Conservation (phyloP, 116 monocot genomes). For the Trichopus zeylanicus region DNA sequence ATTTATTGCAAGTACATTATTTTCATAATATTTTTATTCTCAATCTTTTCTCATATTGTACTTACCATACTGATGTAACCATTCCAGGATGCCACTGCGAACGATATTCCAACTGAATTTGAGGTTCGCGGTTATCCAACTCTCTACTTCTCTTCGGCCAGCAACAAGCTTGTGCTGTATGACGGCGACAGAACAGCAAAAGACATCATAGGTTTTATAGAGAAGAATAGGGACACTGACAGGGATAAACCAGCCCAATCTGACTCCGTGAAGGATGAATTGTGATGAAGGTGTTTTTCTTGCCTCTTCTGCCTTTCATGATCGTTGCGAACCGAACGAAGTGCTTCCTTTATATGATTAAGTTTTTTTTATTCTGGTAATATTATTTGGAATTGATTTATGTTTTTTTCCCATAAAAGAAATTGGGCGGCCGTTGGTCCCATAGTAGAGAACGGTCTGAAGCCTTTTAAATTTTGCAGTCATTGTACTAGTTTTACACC, state of each 20-base stretch:
- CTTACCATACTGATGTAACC: slow-evolving; percentile 23
- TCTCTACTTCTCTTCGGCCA: slow-evolving; percentile 58
- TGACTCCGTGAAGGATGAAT: slow-evolving; percentile 50
- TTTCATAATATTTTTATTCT: background rate
- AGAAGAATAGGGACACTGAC: slow-evolving; percentile 40
- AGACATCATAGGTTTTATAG: slow-evolving; percentile 65
- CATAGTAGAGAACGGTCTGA: too few relatives aligned
- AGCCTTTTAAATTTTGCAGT: too few relatives aligned
- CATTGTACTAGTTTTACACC: too few relatives aligned
- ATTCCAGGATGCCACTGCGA: slow-evolving; percentile 61
- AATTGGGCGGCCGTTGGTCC: too few relatives aligned
- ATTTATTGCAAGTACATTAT: background rate
- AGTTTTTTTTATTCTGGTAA: too few relatives aligned
- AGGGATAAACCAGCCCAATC: slow-evolving; percentile 10
- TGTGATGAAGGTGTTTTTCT: slow-evolving; percentile 17
- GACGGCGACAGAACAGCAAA: slow-evolving; percentile 65
- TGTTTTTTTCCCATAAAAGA: too few relatives aligned
- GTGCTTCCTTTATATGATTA: too few relatives aligned
- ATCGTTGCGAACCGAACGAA: too few relatives aligned
- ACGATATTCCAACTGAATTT: slow-evolving; percentile 77
- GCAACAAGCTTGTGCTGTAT: slow-evolving; percentile 58
- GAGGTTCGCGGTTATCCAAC: slow-evolving; percentile 81
- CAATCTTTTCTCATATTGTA: background rate
- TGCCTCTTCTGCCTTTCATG: background rate
- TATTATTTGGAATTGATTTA: too few relatives aligned